A percentile compares a stretch with the other conserved stretches of the same genome.
phyloP scores from a whole-genome alignment of 1,284 basidiomycete genomes.

The Trichosporon ovoides region DNA sequence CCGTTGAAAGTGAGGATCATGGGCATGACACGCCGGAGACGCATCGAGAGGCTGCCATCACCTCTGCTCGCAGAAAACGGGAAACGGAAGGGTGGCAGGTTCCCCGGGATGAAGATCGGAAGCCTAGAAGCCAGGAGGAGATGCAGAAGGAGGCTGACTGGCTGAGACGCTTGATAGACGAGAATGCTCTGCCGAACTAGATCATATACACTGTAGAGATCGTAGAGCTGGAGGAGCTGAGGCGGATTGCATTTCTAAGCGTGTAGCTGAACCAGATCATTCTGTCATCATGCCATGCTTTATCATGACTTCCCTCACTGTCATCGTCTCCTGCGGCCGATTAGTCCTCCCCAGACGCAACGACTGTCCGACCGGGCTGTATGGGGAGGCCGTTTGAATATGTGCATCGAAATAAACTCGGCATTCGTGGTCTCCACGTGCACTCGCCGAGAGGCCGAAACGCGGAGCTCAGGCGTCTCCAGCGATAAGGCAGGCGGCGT shows the following conservation, averaged over 20 bases:
- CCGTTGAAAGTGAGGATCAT: background rate
- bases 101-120: conserved; percentile 62
- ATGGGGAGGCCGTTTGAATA: too few species aligned
- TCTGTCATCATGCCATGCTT: too few species aligned
- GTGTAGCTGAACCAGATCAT: background rate
- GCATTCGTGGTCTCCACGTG: too few species aligned
- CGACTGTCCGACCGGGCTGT: too few species aligned
- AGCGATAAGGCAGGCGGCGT: background rate
- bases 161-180: conserved; percentile 45
- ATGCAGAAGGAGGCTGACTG: conserved; percentile 71
- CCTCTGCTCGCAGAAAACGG: conserved; percentile 13
- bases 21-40: background rate
- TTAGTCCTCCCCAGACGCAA: too few species aligned
- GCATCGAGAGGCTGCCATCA: background rate
- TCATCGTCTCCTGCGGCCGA: too few species aligned
- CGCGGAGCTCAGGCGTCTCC: too few species aligned
- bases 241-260: background rate
- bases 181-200: background rate
- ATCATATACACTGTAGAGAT: background rate
- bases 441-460: too few species aligned
- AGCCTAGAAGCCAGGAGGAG: conserved; percentile 61
- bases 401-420: too few species aligned
- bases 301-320: too few species aligned
- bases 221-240: background rate
- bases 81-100: conserved; percentile 51